Evolutionary conservation across 805 yeast genomes (phyloP), one percentile per base, ranked within the genome.

Genomic region (Candida fluviatilis): DNA sequence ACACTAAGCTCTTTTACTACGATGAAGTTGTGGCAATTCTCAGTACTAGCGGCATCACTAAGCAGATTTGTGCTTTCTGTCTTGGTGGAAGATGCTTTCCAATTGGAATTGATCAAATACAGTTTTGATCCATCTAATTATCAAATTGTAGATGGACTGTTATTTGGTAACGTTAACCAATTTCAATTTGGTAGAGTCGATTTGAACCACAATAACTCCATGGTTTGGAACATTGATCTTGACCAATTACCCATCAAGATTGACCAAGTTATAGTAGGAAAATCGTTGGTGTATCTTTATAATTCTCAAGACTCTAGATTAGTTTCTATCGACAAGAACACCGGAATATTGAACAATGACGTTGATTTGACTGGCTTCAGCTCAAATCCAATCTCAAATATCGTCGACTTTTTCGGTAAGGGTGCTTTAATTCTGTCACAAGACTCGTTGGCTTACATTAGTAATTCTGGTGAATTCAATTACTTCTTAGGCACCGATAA

Each of bases 111-210:
- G 14, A 31, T 31, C 26, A 17, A 13, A 10, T 31, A 31, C 14
- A 31, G 35, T 31, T n/a, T 31, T 8, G 7, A 16, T 17, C 35
- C 35, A 11, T 31, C 35, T 5, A 31, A 31, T 31, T 31, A 31
- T 31, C 35, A 31, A 14, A 13, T 31, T n/a, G 18, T 8, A 11
- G 8, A 18, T 18, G 35, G 35, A 21, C n/a, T 5, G 7, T 31
- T 31, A 15, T 8, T 17, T 21, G 35, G 35, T 6, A 31, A 17
- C 10, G 18, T 31, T 4, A 31, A 31, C 18, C 23, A 31, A 16
- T 10, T 26, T 23, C 42, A 40, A 36, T 40, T 43, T 28, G 31
- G 42, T 24, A 44, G 40, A 24, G 28, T 43, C 25, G 47, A 43
- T 19, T 18, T 43, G 10, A 28, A 34, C 11, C 17, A 31, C 2